Conservation (phyloP, 352 stramenopile genomes). For the Phytophthora pisi region DNA sequence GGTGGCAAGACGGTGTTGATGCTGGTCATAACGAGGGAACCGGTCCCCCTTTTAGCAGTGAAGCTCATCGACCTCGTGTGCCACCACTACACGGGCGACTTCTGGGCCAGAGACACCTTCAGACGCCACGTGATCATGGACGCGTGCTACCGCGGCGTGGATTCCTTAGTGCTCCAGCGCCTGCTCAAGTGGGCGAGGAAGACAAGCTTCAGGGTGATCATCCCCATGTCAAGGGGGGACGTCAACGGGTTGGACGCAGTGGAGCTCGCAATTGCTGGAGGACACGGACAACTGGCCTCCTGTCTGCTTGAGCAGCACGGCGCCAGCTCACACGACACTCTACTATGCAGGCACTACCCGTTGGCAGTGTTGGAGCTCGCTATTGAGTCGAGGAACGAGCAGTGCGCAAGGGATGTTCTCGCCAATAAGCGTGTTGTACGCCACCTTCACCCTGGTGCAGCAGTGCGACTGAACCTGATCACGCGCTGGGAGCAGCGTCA, state of each 20-base stretch:
- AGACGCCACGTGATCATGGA: constrained; percentile 30
- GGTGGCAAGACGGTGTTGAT: constrained; percentile 22
- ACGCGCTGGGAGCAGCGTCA: constrained; percentile 17
- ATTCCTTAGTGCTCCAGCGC: constrained; percentile 12
- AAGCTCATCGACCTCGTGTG: constrained; percentile 30
- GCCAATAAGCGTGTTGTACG: constrained; percentile 18
- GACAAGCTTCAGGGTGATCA: constrained; percentile 9
- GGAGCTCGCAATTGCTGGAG: constrained; percentile 15
- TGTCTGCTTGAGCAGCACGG: constrained; percentile 10
- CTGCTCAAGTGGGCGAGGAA: constrained; percentile 27
- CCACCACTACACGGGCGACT: constrained; percentile 7
- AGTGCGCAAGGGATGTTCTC: constrained; percentile 4
- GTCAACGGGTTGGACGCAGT: constrained; percentile 11
- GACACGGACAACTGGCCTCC: constrained; percentile 17
- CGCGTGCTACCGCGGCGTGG: constrained; percentile 14
- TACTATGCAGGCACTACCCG: constrained; percentile 19
- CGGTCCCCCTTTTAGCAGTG: constrained; percentile 10
- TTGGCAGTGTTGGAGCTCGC: constrained; percentile 24
- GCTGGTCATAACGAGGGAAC: constrained; percentile 3
- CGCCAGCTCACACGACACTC: constrained; percentile 3
- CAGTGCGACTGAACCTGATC: constrained; percentile 6
- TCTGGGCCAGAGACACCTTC: constrained; percentile 18
- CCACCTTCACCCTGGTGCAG: constrained; percentile 9
- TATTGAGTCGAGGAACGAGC: constrained; percentile 17
- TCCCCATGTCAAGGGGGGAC: constrained; percentile 18